Evolutionary conservation across 768 basidiomycete genomes (phyloP), one percentile per base, ranked within the genome.

Genomic region (Hygrocybe punicea): DNA sequence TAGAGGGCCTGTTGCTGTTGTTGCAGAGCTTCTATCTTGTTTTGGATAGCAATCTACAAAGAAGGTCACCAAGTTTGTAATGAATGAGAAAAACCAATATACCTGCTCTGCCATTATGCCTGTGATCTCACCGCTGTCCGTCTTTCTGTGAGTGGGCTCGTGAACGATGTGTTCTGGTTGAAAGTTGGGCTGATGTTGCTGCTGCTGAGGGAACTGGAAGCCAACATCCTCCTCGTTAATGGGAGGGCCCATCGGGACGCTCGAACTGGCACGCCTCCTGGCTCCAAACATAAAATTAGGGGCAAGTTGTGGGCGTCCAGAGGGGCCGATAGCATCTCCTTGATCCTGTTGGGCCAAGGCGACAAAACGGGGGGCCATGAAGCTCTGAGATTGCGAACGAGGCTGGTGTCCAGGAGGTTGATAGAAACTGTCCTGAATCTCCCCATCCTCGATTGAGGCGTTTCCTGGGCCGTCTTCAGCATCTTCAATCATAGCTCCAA

Each of bases 71-170:
- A n/a, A 23, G 47, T n/a, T 46, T 57, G 55, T 35, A 55, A 60
- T 19, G 54, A 50, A 37, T 45, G 35, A 2, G 36, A 29, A 39
- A 36, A 51, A 56, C n/a, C 46, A 33, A 83, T 83, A 73, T 85
- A 92, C 93, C 82, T 98, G 96, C 72, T 98, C 93, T 6, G 93
- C 93, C 92, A 98, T 94, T 56, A 95, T 89, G 23, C 90, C 90
- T 34, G 83, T 84, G 55, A 94, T 84, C 68, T 96, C 93, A 51
- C 85, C 86, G 54, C 79, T 81, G 48, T 89, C 85, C 34, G 77
- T 69, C 69, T 85, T 84, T 60, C 85, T 76, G 62, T 83, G 82
- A 50, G 65, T 68, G 34, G 59, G 70, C 25, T 79, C 78, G n/a
- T 69, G 69, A 17, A 62, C 49, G 7, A 62, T 42, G 50, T 63